Evolutionary conservation across 176 grass and related monocot genomes (phyloP).

Genomic region (Lolium rigidum): DNA sequence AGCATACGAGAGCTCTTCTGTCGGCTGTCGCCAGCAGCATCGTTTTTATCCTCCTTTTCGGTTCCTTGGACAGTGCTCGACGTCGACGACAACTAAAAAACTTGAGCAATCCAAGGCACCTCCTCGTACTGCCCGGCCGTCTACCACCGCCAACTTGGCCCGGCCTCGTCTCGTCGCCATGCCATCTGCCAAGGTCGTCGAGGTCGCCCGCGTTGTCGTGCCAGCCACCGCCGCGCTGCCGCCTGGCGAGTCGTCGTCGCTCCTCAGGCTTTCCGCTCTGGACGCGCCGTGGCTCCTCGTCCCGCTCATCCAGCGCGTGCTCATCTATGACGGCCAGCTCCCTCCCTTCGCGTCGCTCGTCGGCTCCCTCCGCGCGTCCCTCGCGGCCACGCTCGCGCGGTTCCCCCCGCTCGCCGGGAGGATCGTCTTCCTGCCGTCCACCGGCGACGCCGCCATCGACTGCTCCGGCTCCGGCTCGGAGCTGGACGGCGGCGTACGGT

Average conservation of each 20-base stretch:
- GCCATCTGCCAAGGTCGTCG: constrained; percentile 1
- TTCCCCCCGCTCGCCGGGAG: constrained; percentile 35
- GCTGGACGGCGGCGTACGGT: background rate
- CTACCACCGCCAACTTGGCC: background rate
- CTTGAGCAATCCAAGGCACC: background rate
- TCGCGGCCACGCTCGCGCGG: constrained; percentile 3
- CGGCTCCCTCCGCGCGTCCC: constrained; percentile 40
- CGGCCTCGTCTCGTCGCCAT: background rate
- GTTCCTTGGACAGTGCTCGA: background rate
- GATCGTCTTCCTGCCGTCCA: constrained; percentile 18
- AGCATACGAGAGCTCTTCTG: too few species aligned
- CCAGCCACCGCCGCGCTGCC: background rate
- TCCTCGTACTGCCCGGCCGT: background rate
- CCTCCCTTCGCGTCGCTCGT: constrained; percentile 40
- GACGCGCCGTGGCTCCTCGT: constrained; percentile 43
- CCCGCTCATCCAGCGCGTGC: background rate
- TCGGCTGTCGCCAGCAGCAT: background rate
- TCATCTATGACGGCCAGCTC: background rate
- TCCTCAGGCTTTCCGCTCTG: background rate
- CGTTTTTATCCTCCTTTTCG: background rate
- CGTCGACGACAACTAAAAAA: background rate
- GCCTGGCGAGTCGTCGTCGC: constrained; percentile 22
- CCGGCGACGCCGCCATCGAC: constrained; percentile 44
- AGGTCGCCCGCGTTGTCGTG: background rate
- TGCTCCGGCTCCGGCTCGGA: background rate